These are phyloP conservation scores for Tuber brumale DNA, from an alignment of 495 filamentous ascomycete species.

Conservation along the genomic window DNA sequence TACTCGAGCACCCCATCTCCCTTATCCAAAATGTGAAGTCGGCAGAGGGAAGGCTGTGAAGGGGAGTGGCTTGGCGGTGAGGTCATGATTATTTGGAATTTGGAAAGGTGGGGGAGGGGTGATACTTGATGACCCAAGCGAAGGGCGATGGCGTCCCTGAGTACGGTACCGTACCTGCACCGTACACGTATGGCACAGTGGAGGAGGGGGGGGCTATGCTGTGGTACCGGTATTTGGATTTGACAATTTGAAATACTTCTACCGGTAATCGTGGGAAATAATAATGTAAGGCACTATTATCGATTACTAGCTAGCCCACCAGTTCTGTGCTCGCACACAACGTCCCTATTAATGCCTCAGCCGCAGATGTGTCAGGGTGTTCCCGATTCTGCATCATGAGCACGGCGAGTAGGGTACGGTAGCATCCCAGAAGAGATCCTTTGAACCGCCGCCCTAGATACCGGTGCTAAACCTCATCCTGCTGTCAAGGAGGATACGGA, in stretches of 20 bases:
- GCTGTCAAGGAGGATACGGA: too few relatives aligned
- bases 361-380: too few relatives aligned
- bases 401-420: too few relatives aligned
- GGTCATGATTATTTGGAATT: slow-evolving; percentile 27
- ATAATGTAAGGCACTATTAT: neutral
- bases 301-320: too few relatives aligned
- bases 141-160: neutral
- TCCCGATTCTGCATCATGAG: too few relatives aligned
- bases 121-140: neutral
- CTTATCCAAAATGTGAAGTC: slow-evolving; percentile 6
- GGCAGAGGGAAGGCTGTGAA: neutral
- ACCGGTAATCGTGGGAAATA: neutral
- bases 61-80: slow-evolving; percentile 19
- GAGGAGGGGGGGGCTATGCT: too few relatives aligned
- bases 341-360: too few relatives aligned
- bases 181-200: too few relatives aligned
- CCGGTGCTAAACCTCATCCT: too few relatives aligned
- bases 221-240: neutral
- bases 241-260: neutral
- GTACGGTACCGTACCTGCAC: neutral
- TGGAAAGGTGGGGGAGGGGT: neutral
- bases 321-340: too few relatives aligned
- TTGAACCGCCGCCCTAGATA: too few relatives aligned
- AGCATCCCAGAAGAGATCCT: too few relatives aligned
- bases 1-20: neutral